Evolutionary conservation across 345 rosid genomes (phyloP).

Genomic region (Lenwebbia sp.): DNA sequence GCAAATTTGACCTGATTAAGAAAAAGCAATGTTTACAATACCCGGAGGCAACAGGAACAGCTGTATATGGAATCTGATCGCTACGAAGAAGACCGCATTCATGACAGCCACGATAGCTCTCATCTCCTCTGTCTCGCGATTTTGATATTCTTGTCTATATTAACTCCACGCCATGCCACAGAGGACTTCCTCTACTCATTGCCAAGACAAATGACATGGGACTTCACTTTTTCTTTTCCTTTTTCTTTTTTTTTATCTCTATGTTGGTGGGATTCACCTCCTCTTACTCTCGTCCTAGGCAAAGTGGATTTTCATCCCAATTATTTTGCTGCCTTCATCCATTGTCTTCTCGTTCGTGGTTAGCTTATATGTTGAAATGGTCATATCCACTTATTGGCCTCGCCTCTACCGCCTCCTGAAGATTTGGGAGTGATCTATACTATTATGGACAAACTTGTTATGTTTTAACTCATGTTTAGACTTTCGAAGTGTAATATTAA

Average conservation of each 20-base stretch:
- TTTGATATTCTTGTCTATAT: not conserved
- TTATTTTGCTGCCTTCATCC: not conserved
- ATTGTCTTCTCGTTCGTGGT: not conserved
- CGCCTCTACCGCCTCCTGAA: too few relatives aligned
- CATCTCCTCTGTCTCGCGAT: not conserved
- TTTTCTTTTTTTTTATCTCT: not conserved
- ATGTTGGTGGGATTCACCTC: not conserved
- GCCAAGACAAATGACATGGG: not conserved
- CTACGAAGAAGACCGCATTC: not conserved
- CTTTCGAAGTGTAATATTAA: too few relatives aligned
- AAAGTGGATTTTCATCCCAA: not conserved
- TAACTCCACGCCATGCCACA: not conserved
- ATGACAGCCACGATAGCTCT: not conserved
- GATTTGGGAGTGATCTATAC: too few relatives aligned
- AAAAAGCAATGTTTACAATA: too few relatives aligned
- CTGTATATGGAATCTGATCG: not conserved
- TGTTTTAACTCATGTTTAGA: too few relatives aligned
- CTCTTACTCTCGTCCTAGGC: not conserved
- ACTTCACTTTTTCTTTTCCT: not conserved
- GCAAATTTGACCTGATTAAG: too few relatives aligned
- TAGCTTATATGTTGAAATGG: not conserved
- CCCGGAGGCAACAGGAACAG: too few relatives aligned
- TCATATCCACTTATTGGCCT: too few relatives aligned
- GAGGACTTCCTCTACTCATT: not conserved
- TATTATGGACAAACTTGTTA: too few relatives aligned